Evolutionary conservation across 2,329 filamentous ascomycete species (phyloP), one percentile per base, ranked within the genome.

Genomic region (Botrytis deweyae): DNA sequence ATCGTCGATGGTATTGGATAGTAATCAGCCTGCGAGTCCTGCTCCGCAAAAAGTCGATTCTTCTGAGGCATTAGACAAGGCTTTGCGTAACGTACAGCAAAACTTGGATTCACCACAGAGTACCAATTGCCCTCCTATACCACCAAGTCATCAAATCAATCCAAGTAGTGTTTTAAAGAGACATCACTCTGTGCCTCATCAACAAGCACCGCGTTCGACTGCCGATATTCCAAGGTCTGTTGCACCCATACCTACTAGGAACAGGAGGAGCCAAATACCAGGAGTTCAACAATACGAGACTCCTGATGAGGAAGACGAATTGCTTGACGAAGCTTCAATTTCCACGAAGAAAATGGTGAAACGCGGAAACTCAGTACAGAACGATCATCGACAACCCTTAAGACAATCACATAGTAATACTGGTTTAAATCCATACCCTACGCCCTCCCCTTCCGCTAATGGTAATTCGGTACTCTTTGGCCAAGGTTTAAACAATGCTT

Each of bases 261-360:
- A 94, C 22, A 88, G 95, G 74, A 88, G 94, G 75, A 92, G 93
- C 20, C 88, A 97, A 81, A 91, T 93, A 22, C 85, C 87, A 7
- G 91, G 92, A 7, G 90, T 92, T 67, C 92, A 93, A 79, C 91
- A 93, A 76, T 98, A 98, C 81, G 96, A 99, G 80, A 95, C 95
- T 0, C 94, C 96, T 1, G 95, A 97, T 79, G 96, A 99, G 83
- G 95, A 98, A 81, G 96, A 99, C 74, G 96, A 99, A 83, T 87
- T 99, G 16, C 87, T 98, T 16, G 95, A 98, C 78, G 96, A 99
- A 83, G 94, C 91, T 33, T 86, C 98, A 61, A 88, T 90, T 67
- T 93, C 93, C 9, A 93, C 94, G 0, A 91, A 91, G 79, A 89
- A 89, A 75, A 93, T 91, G 12, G 92, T 93, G 80, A 91, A 89